Percentiles rank a stretch among this genome's conserved stretches.
Conservation (phyloP, 192 early-diverging fungal species). For the Coemansia sp. region DNA sequence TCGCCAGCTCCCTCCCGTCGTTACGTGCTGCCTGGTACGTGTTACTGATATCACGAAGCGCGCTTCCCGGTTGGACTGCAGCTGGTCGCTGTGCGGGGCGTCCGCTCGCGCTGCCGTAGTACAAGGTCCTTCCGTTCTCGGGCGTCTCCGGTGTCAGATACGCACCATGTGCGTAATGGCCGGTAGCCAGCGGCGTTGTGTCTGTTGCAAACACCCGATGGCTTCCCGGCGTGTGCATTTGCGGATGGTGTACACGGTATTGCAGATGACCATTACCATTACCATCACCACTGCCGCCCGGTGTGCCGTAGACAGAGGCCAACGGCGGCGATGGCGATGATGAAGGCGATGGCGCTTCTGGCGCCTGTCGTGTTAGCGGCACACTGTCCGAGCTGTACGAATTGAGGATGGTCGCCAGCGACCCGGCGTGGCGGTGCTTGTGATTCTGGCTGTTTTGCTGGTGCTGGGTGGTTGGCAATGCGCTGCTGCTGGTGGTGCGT, state of each 20-base stretch:
- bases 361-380: constrained; percentile 2
- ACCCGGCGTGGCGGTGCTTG: constrained; percentile 10
- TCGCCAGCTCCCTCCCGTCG: background rate
- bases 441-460: background rate
- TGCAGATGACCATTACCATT: background rate
- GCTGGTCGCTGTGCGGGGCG: background rate
- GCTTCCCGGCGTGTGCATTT: background rate
- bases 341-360: background rate
- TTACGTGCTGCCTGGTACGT: constrained; percentile 9
- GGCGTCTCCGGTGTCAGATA: constrained; percentile 16
- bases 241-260: background rate
- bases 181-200: background rate
- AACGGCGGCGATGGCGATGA: constrained; percentile 5
- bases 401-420: constrained; percentile 29
- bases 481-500: constrained; percentile 6
- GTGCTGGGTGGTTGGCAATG: background rate
- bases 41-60: constrained; percentile 43
- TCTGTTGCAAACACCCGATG: background rate
- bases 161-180: background rate
- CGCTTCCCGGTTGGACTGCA: constrained; percentile 5
- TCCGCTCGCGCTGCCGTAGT: constrained; percentile 6
- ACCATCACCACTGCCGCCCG: background rate
- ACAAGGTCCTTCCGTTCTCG: background rate
- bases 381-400: constrained; percentile 1
- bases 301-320: background rate